These are phyloP conservation scores for Apophysomyces sp. DNA, from an alignment of 371 early-diverging fungal species.

Conservation along the genomic window DNA sequence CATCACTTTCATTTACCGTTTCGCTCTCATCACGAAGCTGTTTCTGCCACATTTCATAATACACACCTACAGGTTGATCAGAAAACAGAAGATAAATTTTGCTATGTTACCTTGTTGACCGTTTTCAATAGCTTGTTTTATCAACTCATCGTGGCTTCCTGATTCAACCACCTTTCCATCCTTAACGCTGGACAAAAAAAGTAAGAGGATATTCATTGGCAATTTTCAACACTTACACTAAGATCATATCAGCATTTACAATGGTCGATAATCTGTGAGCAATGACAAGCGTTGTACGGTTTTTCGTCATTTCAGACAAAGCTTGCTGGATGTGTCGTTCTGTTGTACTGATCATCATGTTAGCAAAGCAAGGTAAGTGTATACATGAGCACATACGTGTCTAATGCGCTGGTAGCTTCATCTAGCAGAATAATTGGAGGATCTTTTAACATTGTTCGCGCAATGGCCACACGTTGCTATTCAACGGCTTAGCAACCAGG, in stretches of 20 bases:
- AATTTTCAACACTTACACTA: constrained; percentile 42
- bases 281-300: constrained; percentile 93
- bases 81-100: not conserved
- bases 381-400: constrained; percentile 25
- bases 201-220: not conserved
- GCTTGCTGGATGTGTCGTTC: constrained; percentile 82
- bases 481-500: not conserved
- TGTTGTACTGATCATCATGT: constrained; percentile 46
- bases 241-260: constrained; percentile 75
- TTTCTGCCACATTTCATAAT: constrained; percentile 89
- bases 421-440: constrained; percentile 79
- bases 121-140: constrained; percentile 32
- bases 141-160: constrained; percentile 86
- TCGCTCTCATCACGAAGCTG: constrained; percentile 71
- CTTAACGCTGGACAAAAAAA: constrained; percentile 42
- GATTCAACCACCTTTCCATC: constrained; percentile 84
- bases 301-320: constrained; percentile 61
- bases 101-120: constrained; percentile 16
- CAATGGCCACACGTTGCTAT: constrained; percentile 73
- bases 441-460: constrained; percentile 83
- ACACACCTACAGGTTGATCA: constrained; percentile 45
- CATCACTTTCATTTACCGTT: not conserved
- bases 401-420: constrained; percentile 73
- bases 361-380: not conserved
- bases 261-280: constrained; percentile 92